phyloP scores from a whole-genome alignment of 352 stramenopile species.

The Globisporangium solare region DNA sequence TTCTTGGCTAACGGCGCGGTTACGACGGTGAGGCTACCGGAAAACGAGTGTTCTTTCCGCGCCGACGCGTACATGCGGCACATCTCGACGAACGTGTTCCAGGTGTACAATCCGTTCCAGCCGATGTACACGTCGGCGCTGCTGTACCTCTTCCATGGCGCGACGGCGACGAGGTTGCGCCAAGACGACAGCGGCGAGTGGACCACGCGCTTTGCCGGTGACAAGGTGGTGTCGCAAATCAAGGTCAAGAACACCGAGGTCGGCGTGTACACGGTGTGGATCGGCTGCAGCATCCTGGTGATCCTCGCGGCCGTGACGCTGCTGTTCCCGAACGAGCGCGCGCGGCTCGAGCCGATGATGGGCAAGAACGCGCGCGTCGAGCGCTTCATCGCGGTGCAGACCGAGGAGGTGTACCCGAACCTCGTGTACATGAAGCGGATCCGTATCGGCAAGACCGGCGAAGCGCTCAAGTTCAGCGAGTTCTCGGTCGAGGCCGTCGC shows the following conservation, averaged over 20 bases:
- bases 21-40: not conserved
- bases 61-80: conserved; percentile 36
- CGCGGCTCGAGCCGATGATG: conserved; percentile 37
- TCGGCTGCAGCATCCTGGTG: conserved; percentile 16
- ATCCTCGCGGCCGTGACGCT: conserved; percentile 47
- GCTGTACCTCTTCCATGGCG: conserved; percentile 52
- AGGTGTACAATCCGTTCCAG: conserved; percentile 16
- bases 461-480: conserved; percentile 70
- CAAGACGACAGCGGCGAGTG: not conserved
- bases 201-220: conserved; percentile 7
- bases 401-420: conserved; percentile 69
- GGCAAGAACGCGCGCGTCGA: conserved; percentile 53
- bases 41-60: conserved; percentile 11
- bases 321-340: conserved; percentile 45
- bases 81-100: conserved; percentile 23
- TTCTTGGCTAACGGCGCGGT: not conserved
- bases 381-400: conserved; percentile 63
- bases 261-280: conserved; percentile 37
- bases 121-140: conserved; percentile 40
- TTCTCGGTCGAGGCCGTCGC: conserved; percentile 58
- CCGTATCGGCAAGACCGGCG: conserved; percentile 59
- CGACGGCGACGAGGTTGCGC: conserved; percentile 24
- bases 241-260: conserved; percentile 59
- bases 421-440: conserved; percentile 79
- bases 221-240: conserved; percentile 27